These are phyloP conservation scores for Hirschioporus abietinus DNA, from an alignment of 768 basidiomycete species.

Conservation along the genomic window DNA sequence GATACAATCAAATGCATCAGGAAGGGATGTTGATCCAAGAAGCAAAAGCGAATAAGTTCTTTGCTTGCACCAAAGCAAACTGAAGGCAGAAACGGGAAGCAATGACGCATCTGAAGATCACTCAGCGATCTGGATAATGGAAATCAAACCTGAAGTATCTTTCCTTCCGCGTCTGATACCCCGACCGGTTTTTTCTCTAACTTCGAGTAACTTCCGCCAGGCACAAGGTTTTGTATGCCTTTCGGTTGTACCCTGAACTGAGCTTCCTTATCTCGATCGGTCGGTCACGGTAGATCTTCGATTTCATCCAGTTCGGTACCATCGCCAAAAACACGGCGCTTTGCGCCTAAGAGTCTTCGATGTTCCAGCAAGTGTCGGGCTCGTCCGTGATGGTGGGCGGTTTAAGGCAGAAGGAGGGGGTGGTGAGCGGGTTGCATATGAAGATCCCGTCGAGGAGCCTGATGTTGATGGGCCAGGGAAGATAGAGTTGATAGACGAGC, in stretches of 20 bases:
- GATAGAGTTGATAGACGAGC: conserved; percentile 71
- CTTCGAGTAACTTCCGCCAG: conserved; percentile 44
- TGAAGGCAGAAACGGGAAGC: conserved; percentile 22
- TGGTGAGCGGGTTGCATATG: conserved; percentile 45
- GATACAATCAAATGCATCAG: no score
- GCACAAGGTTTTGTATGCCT: conserved; percentile 56
- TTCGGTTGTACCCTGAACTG: conserved; percentile 73
- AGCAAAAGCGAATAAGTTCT: no score
- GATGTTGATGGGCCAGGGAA: conserved; percentile 47
- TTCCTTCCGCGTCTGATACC: conserved; percentile 51
- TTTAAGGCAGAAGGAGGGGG: conserved; percentile 38
- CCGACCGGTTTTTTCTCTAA: conserved; percentile 42
- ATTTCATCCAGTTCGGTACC: conserved; percentile 87
- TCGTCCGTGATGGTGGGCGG: conserved; percentile 51
- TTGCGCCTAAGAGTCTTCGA: conserved; percentile 71
- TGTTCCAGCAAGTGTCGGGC: conserved; percentile 34
- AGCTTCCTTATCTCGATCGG: conserved; percentile 78
- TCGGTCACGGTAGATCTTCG: conserved; percentile 84
- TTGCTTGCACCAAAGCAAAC: conserved; percentile 45
- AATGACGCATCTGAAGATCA: conserved; percentile 17
- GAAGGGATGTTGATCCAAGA: no score
- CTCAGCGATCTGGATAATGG: neutral
- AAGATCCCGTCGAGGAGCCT: conserved; percentile 25
- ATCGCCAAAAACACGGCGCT: conserved; percentile 76
- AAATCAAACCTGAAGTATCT: conserved; percentile 31